Percentiles rank a stretch among this genome's conserved stretches.
Evolutionary conservation across 1,284 basidiomycete genomes (phyloP).

Genomic region (Cryptococcus sp.): DNA sequence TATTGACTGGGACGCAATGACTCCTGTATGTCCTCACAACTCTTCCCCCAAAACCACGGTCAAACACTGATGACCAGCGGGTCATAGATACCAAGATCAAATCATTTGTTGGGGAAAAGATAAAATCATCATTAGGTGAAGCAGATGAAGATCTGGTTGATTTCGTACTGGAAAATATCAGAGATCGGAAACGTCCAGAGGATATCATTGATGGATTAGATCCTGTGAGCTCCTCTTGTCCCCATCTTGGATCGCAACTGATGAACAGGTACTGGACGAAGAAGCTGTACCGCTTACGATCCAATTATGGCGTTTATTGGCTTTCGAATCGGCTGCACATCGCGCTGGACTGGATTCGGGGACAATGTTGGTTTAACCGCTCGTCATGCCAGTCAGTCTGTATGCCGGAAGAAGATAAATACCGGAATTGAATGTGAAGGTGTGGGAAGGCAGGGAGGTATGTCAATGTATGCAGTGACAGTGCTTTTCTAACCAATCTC

Average conservation of each 20-base stretch:
- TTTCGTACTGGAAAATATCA: conserved; percentile 81
- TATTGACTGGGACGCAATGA: conserved; percentile 79
- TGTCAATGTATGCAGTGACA: not conserved
- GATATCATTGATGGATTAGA: conserved; percentile 81
- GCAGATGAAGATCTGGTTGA: conserved; percentile 70
- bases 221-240: conserved; percentile 58
- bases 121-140: conserved; percentile 78
- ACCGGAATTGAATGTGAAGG: not conserved
- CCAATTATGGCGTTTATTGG: conserved; percentile 77
- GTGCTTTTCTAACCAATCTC: too few species aligned
- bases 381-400: not conserved
- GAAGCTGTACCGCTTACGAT: conserved; percentile 72
- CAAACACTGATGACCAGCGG: conserved; percentile 48
- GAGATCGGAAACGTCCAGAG: conserved; percentile 72
- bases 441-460: not conserved
- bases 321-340: conserved; percentile 59
- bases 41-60: not conserved
- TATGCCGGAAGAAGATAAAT: too few species aligned
- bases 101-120: conserved; percentile 68
- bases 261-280: conserved; percentile 72
- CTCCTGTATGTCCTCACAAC: conserved; percentile 64
- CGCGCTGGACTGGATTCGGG: conserved; percentile 26
- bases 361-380: conserved; percentile 19
- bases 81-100: conserved; percentile 76
- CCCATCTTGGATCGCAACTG: not conserved